A percentile compares a stretch with the other conserved stretches of the same genome.
These are phyloP conservation scores for Leavenworthia alabamica DNA, from an alignment of 345 rosid genomes.

Conservation along the genomic window DNA sequence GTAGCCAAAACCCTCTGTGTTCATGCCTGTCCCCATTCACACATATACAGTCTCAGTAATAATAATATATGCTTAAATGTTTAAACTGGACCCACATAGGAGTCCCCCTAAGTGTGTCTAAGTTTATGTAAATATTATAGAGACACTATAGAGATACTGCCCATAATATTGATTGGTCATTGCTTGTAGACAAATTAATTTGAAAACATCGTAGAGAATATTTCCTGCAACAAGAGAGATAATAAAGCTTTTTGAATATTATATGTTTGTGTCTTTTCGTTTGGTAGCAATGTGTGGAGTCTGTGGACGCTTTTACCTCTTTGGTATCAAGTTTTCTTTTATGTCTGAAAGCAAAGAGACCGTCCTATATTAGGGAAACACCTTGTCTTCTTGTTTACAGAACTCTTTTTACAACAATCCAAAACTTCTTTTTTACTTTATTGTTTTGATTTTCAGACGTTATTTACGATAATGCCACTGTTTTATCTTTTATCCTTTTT, in stretches of 20 bases:
- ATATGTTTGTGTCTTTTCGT: neutral
- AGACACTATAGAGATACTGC: neutral
- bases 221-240: conserved; percentile 14
- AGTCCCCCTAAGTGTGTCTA: conserved; percentile 20
- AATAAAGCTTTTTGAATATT: conserved; percentile 20
- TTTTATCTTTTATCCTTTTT: neutral
- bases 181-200: conserved; percentile 6
- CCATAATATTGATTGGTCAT: conserved; percentile 1
- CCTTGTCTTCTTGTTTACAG: conserved; percentile 29
- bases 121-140: neutral
- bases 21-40: conserved; percentile 23
- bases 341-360: conserved; percentile 28
- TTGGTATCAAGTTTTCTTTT: conserved; percentile 23
- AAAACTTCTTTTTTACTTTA: conserved; percentile 24
- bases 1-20: conserved; percentile 19
- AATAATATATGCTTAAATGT: neutral
- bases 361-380: conserved; percentile 30
- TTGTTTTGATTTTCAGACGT: neutral
- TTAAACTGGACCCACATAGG: conserved; percentile 11
- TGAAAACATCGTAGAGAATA: conserved; percentile 29
- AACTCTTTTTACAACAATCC: conserved; percentile 22
- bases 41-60: conserved; percentile 9
- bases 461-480: conserved; percentile 16
- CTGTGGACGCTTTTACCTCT: conserved; percentile 17
- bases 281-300: conserved; percentile 8